These are phyloP conservation scores for Knoxia roxburghii DNA, from an alignment of 257 asterid species.

Conservation along the genomic window DNA sequence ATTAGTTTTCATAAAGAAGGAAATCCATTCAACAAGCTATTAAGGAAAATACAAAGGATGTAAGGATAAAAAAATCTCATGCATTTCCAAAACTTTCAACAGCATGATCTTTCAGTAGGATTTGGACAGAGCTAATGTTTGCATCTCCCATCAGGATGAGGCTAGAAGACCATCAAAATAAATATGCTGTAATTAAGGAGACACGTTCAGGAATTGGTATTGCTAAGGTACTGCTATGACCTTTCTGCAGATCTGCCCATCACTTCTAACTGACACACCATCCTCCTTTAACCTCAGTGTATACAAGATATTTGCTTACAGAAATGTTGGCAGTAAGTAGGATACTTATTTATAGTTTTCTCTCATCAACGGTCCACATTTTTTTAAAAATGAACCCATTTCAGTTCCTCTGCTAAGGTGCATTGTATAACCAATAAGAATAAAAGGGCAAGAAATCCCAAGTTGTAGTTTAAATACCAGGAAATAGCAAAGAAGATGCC, in stretches of 20 bases:
- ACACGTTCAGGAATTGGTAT: neutral
- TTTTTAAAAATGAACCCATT: neutral
- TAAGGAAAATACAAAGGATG: neutral
- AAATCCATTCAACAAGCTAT: neutral
- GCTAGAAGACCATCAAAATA: slow-evolving; percentile 1
- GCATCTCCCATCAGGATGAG: neutral
- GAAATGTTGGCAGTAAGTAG: neutral
- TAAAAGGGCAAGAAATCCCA: neutral
- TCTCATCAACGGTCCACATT: neutral
- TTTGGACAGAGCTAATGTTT: neutral
- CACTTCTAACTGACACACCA: neutral
- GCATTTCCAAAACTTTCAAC: neutral
- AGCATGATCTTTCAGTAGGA: slow-evolving; percentile 5
- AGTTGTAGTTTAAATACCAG: neutral
- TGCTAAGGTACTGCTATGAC: neutral
- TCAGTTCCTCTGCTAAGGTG: neutral
- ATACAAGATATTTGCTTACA: neutral
- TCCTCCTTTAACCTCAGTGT: neutral
- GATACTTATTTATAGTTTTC: neutral
- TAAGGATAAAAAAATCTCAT: neutral
- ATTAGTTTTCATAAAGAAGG: neutral
- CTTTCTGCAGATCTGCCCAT: neutral
- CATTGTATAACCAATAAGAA: neutral
- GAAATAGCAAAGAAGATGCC: neutral
- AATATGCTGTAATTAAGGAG: neutral